phyloP scores from a whole-genome alignment of 2,329 filamentous ascomycete species.

The Xylaria sp. region DNA sequence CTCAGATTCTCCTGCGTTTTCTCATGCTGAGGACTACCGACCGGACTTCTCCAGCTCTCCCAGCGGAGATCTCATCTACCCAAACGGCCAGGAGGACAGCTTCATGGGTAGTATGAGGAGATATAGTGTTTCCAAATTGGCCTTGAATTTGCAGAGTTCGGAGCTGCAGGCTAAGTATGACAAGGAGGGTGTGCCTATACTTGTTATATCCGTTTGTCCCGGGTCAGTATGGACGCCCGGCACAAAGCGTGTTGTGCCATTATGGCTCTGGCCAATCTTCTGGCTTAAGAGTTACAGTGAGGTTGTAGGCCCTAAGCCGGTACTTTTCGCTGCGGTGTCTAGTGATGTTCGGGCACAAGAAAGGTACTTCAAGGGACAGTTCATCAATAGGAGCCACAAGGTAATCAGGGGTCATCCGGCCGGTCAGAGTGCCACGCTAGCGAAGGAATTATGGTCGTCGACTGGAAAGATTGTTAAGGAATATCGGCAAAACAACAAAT shows the following conservation, averaged over 20 bases:
- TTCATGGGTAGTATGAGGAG: constrained; percentile 21
- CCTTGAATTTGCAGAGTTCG: constrained; percentile 18
- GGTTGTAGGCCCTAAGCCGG: constrained; percentile 13
- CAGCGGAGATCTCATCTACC: constrained; percentile 5
- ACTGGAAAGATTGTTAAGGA: constrained; percentile 7
- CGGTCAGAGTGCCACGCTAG: constrained; percentile 1
- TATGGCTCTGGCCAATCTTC: constrained; percentile 11
- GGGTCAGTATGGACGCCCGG: constrained; percentile 22
- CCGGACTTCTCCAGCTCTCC: constrained; percentile 18
- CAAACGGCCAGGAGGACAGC: constrained; percentile 16
- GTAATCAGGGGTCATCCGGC: constrained; percentile 17
- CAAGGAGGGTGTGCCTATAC: constrained; percentile 16
- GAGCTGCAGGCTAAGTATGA: constrained; percentile 19
- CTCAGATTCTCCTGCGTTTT: constrained; percentile 16
- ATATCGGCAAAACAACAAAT: constrained; percentile 5
- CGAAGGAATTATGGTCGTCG: constrained; percentile 14
- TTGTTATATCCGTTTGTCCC: constrained; percentile 18
- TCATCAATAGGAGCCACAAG: constrained; percentile 21
- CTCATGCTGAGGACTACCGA: constrained; percentile 11
- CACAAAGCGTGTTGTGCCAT: constrained; percentile 16
- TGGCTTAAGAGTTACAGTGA: constrained; percentile 22
- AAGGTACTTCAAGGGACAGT: constrained; percentile 23
- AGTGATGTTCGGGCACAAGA: constrained; percentile 9
- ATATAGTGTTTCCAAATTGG: constrained; percentile 19
- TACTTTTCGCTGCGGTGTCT: constrained; percentile 16